phyloP scores from a whole-genome alignment of 23 red algal species.

The Gracilaria vermiculophylla region DNA sequence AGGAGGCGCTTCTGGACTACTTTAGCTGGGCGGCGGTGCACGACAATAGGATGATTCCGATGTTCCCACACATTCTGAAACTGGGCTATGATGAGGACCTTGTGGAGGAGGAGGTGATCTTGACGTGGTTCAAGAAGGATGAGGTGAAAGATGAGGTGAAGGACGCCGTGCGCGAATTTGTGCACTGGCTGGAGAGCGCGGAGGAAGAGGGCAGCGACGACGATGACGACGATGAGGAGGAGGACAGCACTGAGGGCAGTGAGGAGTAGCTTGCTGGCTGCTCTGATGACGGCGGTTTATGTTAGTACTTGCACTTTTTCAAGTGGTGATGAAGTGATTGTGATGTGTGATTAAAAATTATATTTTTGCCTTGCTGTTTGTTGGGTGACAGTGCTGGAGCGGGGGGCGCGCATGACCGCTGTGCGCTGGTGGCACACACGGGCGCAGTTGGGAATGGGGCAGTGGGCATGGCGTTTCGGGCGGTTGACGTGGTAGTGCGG shows the following conservation, averaged over 20 bases:
- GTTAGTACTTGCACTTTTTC: no score
- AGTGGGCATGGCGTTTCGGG: no score
- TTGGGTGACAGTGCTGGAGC: no score
- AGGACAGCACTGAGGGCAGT: background rate
- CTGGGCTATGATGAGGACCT: conserved; percentile 79
- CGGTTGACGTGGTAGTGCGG: no score
- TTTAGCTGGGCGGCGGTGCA: conserved; percentile 50
- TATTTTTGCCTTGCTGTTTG: no score
- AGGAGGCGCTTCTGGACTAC: conserved; percentile 45
- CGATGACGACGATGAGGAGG: background rate
- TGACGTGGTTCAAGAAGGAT: conserved; percentile 58
- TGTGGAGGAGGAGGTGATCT: conserved; percentile 71
- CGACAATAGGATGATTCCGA: conserved; percentile 25
- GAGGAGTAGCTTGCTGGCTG: background rate
- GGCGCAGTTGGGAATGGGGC: no score
- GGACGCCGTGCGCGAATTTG: conserved; percentile 41
- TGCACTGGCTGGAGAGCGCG: conserved; percentile 90
- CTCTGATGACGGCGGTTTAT: no score
- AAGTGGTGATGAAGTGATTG: no score
- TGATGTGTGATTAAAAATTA: no score
- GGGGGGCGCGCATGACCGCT: no score
- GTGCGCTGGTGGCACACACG: no score
- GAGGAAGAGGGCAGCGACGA: conserved; percentile 56
- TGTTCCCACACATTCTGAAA: conserved; percentile 80
- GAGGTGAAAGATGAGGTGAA: conserved; percentile 27